Base-by-base conservation (phyloP, 2,329 filamentous ascomycete genomes). In the Septoria petroselini region DNA sequence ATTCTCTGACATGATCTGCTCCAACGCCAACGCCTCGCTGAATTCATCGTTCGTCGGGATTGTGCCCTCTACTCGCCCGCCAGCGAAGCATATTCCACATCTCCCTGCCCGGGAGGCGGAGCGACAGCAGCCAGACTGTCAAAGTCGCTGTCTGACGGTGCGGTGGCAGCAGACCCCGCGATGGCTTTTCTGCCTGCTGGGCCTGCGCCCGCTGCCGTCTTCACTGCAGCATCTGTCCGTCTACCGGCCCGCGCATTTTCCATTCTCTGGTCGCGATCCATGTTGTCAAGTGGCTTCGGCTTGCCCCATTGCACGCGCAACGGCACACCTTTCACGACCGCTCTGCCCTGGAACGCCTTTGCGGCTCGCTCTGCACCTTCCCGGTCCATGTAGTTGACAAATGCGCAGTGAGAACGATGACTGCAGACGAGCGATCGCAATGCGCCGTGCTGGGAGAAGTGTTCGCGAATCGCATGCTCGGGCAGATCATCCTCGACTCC, bases 401-500 rank as follows among this genome's bases (percentile, higher is more conserved):
- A 98, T 1, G 93, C 93, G 68, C 91, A 97, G 66, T 97, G 93
- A 12, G 91, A 91, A 74, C 95, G 90, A 72, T 98, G 93, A 5
- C 91, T 96, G 70, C 93, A 97, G 30, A 98, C 85, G 12, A 98
- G 74, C 19, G 90, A 96, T 62, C 93, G 88, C 53, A 98, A 84
- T 65, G 91, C 88, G 56, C 93, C 93, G 62, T 91, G 90, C 14
- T 81, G 80, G 53, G 88, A 83, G 74, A 98, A 98, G 70, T 94
- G 93, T 2, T 89, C 85, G 40, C 93, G 86, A 19, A 98, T 77
- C 63, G 91, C 90, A 70, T 91, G 84, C 70, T 98, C 93, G 2
- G 91, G 91, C 5, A 98, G 76, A 63, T 98, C 93, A 66, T 98
- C 93, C 69, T 98, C 93, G 2, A 98, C 83, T 7, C 93, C 94